A percentile compares a stretch with the other conserved stretches of the same genome.
These are phyloP conservation scores for Fraxinus albicans DNA, from an alignment of 305 asterid genomes.

Conservation along the genomic window DNA sequence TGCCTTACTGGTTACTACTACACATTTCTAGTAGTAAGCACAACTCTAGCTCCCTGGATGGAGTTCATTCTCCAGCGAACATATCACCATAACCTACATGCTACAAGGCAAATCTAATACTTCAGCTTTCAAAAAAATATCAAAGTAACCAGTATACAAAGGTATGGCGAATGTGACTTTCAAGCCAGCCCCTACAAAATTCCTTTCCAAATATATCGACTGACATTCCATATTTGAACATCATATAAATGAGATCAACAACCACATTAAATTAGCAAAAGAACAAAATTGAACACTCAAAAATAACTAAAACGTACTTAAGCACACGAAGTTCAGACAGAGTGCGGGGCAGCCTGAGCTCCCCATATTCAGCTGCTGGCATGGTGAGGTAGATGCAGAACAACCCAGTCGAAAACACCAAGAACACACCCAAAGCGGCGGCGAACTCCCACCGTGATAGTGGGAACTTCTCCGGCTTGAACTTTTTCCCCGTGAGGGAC, in stretches of 20 bases:
- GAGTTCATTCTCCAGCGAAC: neutral
- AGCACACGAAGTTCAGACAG: conserved; percentile 82
- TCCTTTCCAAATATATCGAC: neutral
- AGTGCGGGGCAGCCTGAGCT: conserved; percentile 77
- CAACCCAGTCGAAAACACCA: conserved; percentile 61
- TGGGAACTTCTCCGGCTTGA: conserved; percentile 50
- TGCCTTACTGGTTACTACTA: neutral
- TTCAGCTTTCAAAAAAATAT: neutral
- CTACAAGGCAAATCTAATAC: neutral
- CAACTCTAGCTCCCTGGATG: neutral
- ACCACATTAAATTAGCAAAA: neutral
- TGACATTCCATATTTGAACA: neutral
- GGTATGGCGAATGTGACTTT: neutral
- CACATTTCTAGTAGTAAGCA: neutral
- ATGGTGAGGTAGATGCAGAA: conserved; percentile 76
- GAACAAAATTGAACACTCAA: neutral
- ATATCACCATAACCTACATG: neutral
- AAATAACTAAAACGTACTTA: conserved; percentile 40
- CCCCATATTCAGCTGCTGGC: conserved; percentile 75
- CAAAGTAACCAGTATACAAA: neutral
- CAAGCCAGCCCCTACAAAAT: neutral
- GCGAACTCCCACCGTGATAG: conserved; percentile 72
- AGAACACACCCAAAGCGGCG: conserved; percentile 64
- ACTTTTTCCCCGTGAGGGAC: conserved; percentile 60
- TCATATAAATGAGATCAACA: neutral